Percentiles rank a stretch among this genome's conserved stretches.
Conservation (phyloP, 2,329 filamentous ascomycete genomes). For the Xylaria polymorpha region DNA sequence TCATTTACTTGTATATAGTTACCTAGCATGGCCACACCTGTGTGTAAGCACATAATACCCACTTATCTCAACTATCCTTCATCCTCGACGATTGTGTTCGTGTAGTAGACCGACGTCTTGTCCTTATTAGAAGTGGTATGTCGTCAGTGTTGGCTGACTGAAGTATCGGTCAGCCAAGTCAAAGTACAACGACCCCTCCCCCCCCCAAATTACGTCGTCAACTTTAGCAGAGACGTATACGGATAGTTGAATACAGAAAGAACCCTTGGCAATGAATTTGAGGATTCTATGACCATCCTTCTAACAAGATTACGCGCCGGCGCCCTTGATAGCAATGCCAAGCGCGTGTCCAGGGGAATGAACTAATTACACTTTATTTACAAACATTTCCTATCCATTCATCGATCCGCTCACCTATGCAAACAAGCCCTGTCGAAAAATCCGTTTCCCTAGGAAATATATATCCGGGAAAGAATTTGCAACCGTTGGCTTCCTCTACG, state of each 20-base stretch:
- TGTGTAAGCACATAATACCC: constrained; percentile 1
- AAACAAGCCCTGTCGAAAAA: background rate
- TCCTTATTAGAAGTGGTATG: background rate
- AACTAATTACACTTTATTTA: constrained; percentile 11
- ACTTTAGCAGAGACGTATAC: background rate
- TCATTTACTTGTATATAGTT: background rate
- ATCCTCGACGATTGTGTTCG: background rate
- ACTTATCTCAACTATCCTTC: background rate
- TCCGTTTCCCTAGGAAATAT: background rate
- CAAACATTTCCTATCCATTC: background rate
- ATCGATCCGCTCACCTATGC: background rate
- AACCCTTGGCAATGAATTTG: background rate
- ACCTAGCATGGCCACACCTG: background rate
- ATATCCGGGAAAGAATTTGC: background rate
- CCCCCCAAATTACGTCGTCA: background rate
- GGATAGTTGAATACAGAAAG: background rate
- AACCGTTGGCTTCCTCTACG: background rate
- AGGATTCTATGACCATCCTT: constrained; percentile 15
- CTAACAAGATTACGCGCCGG: background rate
- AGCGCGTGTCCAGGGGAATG: background rate
- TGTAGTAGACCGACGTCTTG: background rate
- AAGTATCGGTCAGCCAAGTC: too few species aligned
- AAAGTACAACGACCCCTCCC: background rate
- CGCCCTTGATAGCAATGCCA: constrained; percentile 1
- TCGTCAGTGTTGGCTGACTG: too few species aligned